phyloP scores from a whole-genome alignment of 2,329 filamentous ascomycete genomes.

The Fusarium metavorans region DNA sequence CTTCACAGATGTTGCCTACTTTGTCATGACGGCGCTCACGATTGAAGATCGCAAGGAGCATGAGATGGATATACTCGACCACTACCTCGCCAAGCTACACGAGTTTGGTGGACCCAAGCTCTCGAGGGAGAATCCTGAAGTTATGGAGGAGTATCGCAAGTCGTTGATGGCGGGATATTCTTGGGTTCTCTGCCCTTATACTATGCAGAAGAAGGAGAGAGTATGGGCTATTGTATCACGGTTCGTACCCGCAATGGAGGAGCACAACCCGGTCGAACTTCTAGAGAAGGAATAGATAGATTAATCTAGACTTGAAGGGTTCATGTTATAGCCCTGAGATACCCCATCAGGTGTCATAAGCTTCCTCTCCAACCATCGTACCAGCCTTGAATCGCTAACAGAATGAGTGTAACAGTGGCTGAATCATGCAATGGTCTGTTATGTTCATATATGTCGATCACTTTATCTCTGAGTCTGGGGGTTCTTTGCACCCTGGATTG shows the following conservation, averaged over 20 bases:
- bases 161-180: not conserved
- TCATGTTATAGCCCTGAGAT: not conserved
- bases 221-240: constrained; percentile 13
- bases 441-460: not conserved
- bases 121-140: not conserved
- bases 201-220: constrained; percentile 15
- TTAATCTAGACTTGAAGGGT: not conserved
- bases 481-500: not conserved
- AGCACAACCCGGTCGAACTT: constrained; percentile 10
- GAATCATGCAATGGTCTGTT: not conserved
- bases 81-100: constrained; percentile 13
- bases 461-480: not conserved
- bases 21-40: not conserved
- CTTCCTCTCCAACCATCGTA: not conserved
- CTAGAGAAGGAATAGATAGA: not conserved
- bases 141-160: not conserved
- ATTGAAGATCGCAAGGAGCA: constrained; percentile 6
- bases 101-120: not conserved
- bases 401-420: not conserved
- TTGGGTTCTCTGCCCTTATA: constrained; percentile 6
- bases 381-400: not conserved
- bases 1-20: not conserved
- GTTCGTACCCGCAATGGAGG: constrained; percentile 18
- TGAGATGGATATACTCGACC: constrained; percentile 16
- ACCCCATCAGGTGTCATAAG: not conserved